Evolutionary conservation across 139 green algal species (phyloP).

Genomic region (Auxenochlorella pyrenoidosa): DNA sequence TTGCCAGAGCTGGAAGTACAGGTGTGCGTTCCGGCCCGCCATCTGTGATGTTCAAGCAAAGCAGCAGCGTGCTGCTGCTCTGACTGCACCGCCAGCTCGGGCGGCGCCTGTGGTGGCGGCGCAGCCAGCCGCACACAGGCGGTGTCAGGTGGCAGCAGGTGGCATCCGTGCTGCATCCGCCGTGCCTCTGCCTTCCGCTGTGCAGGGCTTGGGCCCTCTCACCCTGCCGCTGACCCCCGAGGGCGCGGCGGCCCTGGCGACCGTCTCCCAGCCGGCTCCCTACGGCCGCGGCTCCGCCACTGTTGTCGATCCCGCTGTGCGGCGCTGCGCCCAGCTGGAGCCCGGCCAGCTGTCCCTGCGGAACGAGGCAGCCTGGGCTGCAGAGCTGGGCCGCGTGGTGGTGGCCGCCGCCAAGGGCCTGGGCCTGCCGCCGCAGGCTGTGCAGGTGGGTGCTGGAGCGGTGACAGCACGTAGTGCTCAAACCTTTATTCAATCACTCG

Average conservation of each 20-base stretch:
- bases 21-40: not conserved
- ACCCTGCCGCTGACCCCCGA: not conserved
- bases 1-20: not conserved
- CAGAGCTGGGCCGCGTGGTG: not conserved
- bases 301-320: not conserved
- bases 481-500: too few relatives aligned
- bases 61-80: not conserved
- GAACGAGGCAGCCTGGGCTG: not conserved
- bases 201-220: not conserved
- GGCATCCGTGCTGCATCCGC: not conserved
- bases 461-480: too few relatives aligned
- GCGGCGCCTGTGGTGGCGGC: too few relatives aligned
- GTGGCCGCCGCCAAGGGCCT: not conserved
- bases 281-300: not conserved
- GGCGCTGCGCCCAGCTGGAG: not conserved
- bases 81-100: not conserved
- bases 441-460: not conserved
- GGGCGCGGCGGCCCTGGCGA: not conserved
- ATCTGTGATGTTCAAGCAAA: not conserved
- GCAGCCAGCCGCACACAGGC: too few relatives aligned
- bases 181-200: not conserved
- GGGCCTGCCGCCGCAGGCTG: not conserved
- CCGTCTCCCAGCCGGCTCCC: not conserved
- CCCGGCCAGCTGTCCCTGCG: not conserved
- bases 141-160: too few relatives aligned